These are phyloP conservation scores for Dichotomopilus funicola DNA, from an alignment of 2,329 filamentous ascomycete genomes.

Conservation along the genomic window DNA sequence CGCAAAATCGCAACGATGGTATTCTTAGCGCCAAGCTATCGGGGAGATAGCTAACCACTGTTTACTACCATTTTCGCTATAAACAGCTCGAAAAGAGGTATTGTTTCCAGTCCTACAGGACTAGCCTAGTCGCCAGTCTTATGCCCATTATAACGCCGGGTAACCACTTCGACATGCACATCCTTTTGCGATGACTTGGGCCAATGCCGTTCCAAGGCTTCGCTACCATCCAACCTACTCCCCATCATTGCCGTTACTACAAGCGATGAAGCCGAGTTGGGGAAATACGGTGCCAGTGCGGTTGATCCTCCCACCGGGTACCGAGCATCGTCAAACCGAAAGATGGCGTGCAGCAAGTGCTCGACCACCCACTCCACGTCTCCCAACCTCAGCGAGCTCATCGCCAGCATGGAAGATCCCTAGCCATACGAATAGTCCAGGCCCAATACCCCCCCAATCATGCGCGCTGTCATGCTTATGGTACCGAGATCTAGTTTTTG, in stretches of 20 bases:
- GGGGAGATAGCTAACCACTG: too few species aligned
- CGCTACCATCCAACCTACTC: constrained; percentile 46
- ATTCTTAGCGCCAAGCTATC: too few species aligned
- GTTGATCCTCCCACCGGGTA: constrained; percentile 46
- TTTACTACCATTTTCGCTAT: too few species aligned
- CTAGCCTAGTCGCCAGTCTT: not conserved
- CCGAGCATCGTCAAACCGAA: constrained; percentile 50
- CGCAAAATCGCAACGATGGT: too few species aligned
- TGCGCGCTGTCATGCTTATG: constrained; percentile 33
- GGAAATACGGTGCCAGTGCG: constrained; percentile 54
- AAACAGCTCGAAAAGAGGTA: too few species aligned
- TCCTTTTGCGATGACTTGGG: constrained; percentile 44
- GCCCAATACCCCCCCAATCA: constrained; percentile 35
- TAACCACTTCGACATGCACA: constrained; percentile 43
- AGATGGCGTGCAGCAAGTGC: constrained; percentile 44
- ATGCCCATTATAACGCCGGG: constrained; percentile 27
- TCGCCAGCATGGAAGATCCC: constrained; percentile 41
- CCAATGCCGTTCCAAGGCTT: constrained; percentile 37
- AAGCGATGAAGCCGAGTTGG: constrained; percentile 42
- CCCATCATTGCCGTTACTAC: constrained; percentile 51
- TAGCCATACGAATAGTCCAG: constrained; percentile 37
- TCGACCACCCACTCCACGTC: constrained; percentile 33
- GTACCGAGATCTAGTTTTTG: constrained; percentile 29
- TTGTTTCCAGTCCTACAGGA: too few species aligned
- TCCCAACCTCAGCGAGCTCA: constrained; percentile 38